Evolutionary conservation across 169 alveolate species (phyloP), one percentile per base, ranked within the genome.

Genomic region (Plasmodium malariae): DNA sequence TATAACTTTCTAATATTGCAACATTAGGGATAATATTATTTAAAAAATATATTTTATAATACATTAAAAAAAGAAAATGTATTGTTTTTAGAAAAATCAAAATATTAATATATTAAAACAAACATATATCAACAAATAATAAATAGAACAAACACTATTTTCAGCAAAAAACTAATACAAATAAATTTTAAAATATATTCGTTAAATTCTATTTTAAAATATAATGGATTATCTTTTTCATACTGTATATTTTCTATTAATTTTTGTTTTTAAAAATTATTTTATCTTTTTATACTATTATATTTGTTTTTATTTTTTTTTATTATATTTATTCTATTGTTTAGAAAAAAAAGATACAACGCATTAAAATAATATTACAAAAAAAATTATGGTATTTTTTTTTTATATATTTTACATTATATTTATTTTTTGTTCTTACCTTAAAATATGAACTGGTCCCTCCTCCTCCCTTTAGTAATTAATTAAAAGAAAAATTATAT

Each of bases 1-100:
- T n/a, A 65, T 32, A 65, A 34, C 51, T 32, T 65, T 65, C 57
- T 65, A 65, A 65, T 65, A 65, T 30, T 5, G 32, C 3, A 65
- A 65, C 3, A 17, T 65, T 28, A 34, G 26, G 74, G 19, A 65
- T 11, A 34, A 65, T 24, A 24, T 34, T 3, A 65, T 65, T 65
- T 65, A 12, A 34, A 3, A 24, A 12, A 63, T 65, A 65, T 65
- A 30, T 30, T 65, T 65, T 3, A 65, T 65, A 65, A 65, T 65
- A 65, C 74, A 65, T 34, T 45, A 65, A 65, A 65, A 65, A 34
- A 0, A n/a, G n/a, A 30, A 26, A 62, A 30, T 17, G 21, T 17
- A 63, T 63, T 28, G 19, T 63, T 17, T 63, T 63, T 24, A 28
- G 30, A 34, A 63, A 11, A 51, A 51, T 7, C 12, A 51, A 11